Evolutionary conservation across 176 grass and related monocot genomes (phyloP).

Genomic region (Carex littledalei): DNA sequence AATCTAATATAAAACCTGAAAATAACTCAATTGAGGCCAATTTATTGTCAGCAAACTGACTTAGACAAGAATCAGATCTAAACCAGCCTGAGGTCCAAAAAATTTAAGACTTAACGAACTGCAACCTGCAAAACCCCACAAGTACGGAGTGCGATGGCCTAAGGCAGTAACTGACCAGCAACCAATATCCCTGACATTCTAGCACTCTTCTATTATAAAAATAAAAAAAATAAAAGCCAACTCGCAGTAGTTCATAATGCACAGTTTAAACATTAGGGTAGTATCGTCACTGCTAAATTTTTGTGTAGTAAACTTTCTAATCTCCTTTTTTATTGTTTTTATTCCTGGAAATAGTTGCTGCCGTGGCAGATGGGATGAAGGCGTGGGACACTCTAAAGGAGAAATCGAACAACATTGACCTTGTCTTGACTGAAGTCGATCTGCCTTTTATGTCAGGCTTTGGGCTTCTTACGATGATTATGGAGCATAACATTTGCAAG

Average conservation of each 20-base stretch:
- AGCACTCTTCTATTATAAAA: background rate
- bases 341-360: slow-evolving; percentile 37
- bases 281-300: background rate
- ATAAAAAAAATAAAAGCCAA: background rate
- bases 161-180: background rate
- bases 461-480: slow-evolving; percentile 78
- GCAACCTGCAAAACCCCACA: background rate
- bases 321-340: background rate
- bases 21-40: background rate
- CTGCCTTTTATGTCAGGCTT: slow-evolving; percentile 88
- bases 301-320: background rate
- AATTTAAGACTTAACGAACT: background rate
- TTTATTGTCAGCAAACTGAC: background rate
- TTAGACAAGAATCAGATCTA: background rate
- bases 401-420: slow-evolving; percentile 79
- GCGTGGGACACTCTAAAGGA: slow-evolving; percentile 82
- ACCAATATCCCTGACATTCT: background rate
- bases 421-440: slow-evolving; percentile 93
- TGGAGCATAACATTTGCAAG: slow-evolving; percentile 83
- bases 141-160: background rate
- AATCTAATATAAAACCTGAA: background rate
- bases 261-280: background rate
- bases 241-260: background rate
- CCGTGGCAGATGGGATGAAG: slow-evolving; percentile 69
- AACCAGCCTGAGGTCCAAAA: background rate